Base-by-base conservation (phyloP, 2,329 filamentous ascomycete species). In the Ophiostoma fasciatum region DNA sequence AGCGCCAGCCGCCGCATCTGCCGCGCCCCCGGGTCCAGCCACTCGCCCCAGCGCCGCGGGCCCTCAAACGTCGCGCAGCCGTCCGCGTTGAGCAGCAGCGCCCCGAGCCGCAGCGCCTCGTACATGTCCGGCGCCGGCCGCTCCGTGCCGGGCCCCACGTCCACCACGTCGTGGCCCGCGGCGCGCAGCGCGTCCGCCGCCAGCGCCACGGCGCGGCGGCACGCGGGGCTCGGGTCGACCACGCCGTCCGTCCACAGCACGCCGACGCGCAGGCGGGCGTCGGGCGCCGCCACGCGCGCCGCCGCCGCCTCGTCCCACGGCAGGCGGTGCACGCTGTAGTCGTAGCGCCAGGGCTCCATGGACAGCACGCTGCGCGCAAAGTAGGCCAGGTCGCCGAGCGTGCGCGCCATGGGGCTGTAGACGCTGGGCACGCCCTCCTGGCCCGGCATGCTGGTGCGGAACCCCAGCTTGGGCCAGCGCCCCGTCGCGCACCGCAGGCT, bases 321-420 rank as follows among this genome's bases (percentile, higher is more conserved):
- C n/a, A 94, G 65, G 0, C 84, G 85, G 50, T 93, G 84, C 1
- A 88, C 82, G 1, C 74, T 78, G 47, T 83, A 77, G 52, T 94
- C 87, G 50, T 92, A 93, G 40, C 71, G 78, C 87, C 87, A 94
- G 0, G 85, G 83, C 56, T 82, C 64, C 75, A 90, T 88, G 34
- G 71, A 61, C 37, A 94, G 71, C 37, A 94, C 61, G 7, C 74
- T 71, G 35, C 75, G 74, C 4, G 82, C 82, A 55, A 94, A 94
- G 59, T 93, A 94, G 1, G 68, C 69, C 42, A 94, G 60, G 51
- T 94, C 87, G 43, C 76, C 71, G 40, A 94, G 58, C 0, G 85
- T 94, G 36, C 85, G 71, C 3, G 87, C 74, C 88, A 96, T 94
- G 5, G 87, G 87, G 39, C 82, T 88, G 58, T 87, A 94, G 15